phyloP scores from a whole-genome alignment of 108 stramenopile genomes.

The Cyclostephanos tholiformis region DNA sequence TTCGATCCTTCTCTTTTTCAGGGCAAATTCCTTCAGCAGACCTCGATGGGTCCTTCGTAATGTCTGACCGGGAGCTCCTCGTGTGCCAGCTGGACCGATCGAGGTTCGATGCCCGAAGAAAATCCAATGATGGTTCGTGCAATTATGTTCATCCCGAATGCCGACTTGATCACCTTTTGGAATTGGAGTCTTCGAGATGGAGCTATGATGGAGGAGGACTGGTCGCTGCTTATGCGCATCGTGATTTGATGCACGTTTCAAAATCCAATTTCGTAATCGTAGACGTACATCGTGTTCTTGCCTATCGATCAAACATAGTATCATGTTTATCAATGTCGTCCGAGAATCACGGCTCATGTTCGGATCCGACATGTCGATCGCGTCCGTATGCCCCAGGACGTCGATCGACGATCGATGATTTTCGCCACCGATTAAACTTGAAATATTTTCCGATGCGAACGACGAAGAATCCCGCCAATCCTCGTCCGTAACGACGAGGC shows the following conservation, averaged over 20 bases:
- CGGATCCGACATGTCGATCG: slow-evolving; percentile 44
- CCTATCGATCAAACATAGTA: slow-evolving; percentile 13
- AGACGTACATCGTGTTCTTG: neutral
- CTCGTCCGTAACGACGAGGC: slow-evolving; percentile 20
- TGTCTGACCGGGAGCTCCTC: slow-evolving; percentile 35
- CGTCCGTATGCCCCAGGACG: slow-evolving; percentile 8
- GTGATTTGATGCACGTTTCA: neutral
- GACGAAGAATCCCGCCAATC: slow-evolving; percentile 14
- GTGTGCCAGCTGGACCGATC: slow-evolving; percentile 37
- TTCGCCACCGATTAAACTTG: no score
- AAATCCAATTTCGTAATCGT: neutral
- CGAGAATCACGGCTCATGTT: slow-evolving; percentile 31
- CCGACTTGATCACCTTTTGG: neutral
- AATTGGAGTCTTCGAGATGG: neutral
- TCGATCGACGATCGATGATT: slow-evolving; percentile 1
- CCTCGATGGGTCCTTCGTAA: slow-evolving; percentile 39
- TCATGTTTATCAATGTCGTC: slow-evolving; percentile 2
- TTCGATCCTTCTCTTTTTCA: slow-evolving; percentile 24
- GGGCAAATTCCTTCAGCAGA: slow-evolving; percentile 34
- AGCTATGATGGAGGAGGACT: neutral
- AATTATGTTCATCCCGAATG: neutral
- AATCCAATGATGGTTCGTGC: slow-evolving; percentile 8
- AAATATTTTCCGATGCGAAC: no score
- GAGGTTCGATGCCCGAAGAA: slow-evolving; percentile 23
- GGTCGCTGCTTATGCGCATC: neutral